Percentiles rank a stretch among this genome's conserved stretches.
These are phyloP conservation scores for Phyllosticta capitalensis DNA, from an alignment of 2,329 filamentous ascomycete genomes.

Conservation along the genomic window DNA sequence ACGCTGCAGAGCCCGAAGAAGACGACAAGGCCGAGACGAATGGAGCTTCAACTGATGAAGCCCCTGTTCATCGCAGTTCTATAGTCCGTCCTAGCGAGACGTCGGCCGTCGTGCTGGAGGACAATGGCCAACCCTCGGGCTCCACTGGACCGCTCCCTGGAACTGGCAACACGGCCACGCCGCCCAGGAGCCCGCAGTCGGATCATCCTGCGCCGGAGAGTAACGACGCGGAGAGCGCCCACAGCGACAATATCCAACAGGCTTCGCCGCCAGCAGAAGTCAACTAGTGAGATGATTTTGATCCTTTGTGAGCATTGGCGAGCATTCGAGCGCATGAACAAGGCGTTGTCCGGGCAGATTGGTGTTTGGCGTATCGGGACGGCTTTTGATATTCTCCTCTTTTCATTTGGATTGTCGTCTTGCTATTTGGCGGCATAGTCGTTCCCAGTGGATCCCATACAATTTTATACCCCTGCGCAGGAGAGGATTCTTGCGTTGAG, in stretches of 20 bases:
- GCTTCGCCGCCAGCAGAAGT: background rate
- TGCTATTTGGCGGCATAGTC: background rate
- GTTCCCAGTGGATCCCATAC: background rate
- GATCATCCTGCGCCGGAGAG: background rate
- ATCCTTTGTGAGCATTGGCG: background rate
- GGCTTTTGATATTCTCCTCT: background rate
- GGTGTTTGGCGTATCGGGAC: background rate
- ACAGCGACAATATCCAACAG: background rate
- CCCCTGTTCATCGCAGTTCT: background rate
- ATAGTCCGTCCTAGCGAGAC: slow-evolving; percentile 4
- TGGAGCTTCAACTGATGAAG: background rate
- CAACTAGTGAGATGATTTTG: background rate
- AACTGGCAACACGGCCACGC: slow-evolving; percentile 6
- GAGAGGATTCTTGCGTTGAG: background rate
- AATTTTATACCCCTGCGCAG: background rate
- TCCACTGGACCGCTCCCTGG: background rate
- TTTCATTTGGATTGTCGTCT: background rate
- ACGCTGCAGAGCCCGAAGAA: slow-evolving; percentile 1
- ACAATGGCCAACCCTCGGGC: background rate
- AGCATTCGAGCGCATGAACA: background rate
- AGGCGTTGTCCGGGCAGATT: background rate
- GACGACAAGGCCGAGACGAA: background rate
- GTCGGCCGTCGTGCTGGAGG: slow-evolving; percentile 2
- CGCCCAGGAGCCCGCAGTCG: background rate
- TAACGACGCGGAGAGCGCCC: background rate